These are phyloP conservation scores for Moesziomyces globuligerus DNA, from an alignment of 1,284 basidiomycete genomes.

Conservation along the genomic window DNA sequence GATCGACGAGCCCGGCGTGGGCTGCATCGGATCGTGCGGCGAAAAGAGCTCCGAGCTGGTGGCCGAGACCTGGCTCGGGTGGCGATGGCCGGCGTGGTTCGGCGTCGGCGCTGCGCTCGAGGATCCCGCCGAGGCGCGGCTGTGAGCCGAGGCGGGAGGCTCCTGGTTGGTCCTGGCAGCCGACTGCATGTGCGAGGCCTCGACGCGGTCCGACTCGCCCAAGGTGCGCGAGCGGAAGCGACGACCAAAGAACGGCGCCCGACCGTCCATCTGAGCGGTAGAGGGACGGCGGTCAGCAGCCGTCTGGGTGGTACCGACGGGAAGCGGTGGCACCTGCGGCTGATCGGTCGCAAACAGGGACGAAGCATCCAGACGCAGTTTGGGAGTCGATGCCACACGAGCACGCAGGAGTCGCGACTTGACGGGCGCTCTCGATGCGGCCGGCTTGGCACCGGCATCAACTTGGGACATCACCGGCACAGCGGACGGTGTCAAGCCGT, in stretches of 20 bases:
- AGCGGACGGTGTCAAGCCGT: conserved; percentile 8
- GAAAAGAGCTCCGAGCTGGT: conserved; percentile 27
- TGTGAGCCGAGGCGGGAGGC: neutral
- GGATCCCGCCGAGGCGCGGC: too few relatives aligned
- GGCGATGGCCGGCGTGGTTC: conserved; percentile 4
- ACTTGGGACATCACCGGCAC: neutral
- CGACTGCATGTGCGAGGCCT: conserved; percentile 13
- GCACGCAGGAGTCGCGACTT: conserved; percentile 23
- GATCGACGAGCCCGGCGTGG: conserved; percentile 31
- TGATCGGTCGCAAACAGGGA: conserved; percentile 9
- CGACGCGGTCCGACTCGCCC: conserved; percentile 39
- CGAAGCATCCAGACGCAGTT: conserved; percentile 25
- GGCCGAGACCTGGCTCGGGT: conserved; percentile 25
- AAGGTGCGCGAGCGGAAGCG: conserved; percentile 50
- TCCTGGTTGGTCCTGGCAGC: conserved; percentile 5
- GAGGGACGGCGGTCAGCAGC: conserved; percentile 26
- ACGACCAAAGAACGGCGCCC: conserved; percentile 35
- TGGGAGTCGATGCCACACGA: conserved; percentile 42
- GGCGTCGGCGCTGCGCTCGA: too few relatives aligned
- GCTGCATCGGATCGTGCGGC: conserved; percentile 13
- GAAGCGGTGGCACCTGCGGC: conserved; percentile 25
- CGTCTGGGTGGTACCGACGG: neutral
- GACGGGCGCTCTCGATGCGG: neutral
- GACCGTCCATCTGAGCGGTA: conserved; percentile 37
- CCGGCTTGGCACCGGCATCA: neutral